These are phyloP conservation scores for Scheffersomyces spartinae DNA, from an alignment of 805 yeast genomes.

Conservation along the genomic window DNA sequence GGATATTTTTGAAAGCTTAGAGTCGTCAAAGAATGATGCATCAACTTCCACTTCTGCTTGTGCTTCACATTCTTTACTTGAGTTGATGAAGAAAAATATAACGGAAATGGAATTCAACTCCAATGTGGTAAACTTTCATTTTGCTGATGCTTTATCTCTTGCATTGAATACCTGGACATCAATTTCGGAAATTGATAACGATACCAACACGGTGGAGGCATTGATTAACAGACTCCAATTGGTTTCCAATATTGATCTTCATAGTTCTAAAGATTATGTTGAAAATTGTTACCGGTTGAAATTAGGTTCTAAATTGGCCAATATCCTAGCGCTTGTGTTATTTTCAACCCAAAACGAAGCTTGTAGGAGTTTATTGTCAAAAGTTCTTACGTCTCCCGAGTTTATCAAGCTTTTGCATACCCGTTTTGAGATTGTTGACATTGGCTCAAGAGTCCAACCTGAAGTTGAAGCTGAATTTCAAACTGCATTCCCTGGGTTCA, in stretches of 20 bases:
- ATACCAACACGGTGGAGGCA: constrained; percentile 33
- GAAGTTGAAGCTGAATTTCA: constrained; percentile 35
- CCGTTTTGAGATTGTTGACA: constrained; percentile 33
- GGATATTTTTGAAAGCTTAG: constrained; percentile 28
- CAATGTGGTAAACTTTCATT: constrained; percentile 48
- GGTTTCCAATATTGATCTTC: constrained; percentile 3
- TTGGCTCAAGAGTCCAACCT: constrained; percentile 34
- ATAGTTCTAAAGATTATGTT: constrained; percentile 10
- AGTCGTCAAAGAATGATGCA: constrained; percentile 11
- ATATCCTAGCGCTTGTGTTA: constrained; percentile 61
- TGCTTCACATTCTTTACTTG: constrained; percentile 46
- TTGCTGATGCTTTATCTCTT: constrained; percentile 61
- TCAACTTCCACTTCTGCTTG: too few relatives aligned
- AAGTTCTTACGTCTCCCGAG: constrained; percentile 24
- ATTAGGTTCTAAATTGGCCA: constrained; percentile 57
- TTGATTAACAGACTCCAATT: constrained; percentile 23
- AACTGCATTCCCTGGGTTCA: constrained; percentile 38
- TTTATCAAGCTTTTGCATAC: constrained; percentile 18
- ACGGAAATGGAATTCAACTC: constrained; percentile 44
- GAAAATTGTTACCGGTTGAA: constrained; percentile 42
- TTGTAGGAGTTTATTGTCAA: constrained; percentile 30
- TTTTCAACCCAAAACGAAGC: constrained; percentile 41
- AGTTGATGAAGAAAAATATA: constrained; percentile 44
- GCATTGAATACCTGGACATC: constrained; percentile 75
- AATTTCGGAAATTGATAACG: constrained; percentile 40